Percentiles rank a stretch among this genome's conserved stretches.
phyloP scores from a whole-genome alignment of 345 rosid genomes.

The Bruguiera sexangula region DNA sequence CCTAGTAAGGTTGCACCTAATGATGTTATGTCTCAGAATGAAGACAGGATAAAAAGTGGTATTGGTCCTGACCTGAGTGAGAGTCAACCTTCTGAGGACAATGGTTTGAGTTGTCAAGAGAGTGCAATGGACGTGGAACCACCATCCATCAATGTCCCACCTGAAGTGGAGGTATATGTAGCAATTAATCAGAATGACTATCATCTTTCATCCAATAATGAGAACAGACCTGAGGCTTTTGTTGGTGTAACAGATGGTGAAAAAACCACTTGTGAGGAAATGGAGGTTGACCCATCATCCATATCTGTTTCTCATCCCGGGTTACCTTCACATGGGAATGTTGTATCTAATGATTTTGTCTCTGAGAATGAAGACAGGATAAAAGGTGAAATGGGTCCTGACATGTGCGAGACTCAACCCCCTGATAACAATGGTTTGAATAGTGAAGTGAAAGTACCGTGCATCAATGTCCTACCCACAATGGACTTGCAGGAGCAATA shows the following conservation, averaged over 20 bases:
- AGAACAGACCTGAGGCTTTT: conserved; percentile 8
- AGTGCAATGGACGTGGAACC: conserved; percentile 1
- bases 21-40: conserved; percentile 18
- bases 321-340: conserved; percentile 16
- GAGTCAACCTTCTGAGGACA: neutral
- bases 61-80: conserved; percentile 3
- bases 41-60: conserved; percentile 7
- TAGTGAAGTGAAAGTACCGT: neutral
- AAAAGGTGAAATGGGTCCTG: neutral
- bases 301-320: neutral
- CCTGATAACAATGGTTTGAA: conserved; percentile 19
- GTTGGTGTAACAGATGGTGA: conserved; percentile 17
- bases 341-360: conserved; percentile 19
- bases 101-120: conserved; percentile 22
- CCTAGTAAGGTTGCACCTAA: conserved; percentile 16
- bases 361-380: conserved; percentile 13
- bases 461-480: neutral
- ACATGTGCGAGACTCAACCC: neutral
- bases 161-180: no score
- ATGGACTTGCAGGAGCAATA: neutral
- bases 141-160: neutral
- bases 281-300: conserved; percentile 19
- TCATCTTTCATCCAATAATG: conserved; percentile 16
- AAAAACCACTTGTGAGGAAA: conserved; percentile 1
- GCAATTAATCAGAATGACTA: conserved; percentile 4